A percentile compares a stretch with the other conserved stretches of the same genome.
Evolutionary conservation across 163 green algal genomes (phyloP).

Genomic region (Chlamydomonas reinhardtii): DNA sequence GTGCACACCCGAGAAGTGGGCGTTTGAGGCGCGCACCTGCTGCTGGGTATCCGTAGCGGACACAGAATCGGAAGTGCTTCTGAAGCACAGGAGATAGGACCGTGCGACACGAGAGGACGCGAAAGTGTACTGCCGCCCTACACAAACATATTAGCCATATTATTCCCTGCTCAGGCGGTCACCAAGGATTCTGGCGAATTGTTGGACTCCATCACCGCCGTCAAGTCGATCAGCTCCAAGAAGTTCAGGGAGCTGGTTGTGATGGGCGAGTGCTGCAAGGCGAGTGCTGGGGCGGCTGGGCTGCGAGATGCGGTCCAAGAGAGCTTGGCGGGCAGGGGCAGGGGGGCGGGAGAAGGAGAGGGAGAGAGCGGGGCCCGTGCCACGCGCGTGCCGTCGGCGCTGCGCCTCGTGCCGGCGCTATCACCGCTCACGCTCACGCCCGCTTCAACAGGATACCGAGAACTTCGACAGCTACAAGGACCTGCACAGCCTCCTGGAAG

Average conservation of each 20-base stretch:
- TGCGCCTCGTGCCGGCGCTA: too few species aligned
- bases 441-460: too few species aligned
- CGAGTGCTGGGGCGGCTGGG: too few species aligned
- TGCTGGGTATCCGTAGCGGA: not conserved
- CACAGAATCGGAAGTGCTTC: not conserved
- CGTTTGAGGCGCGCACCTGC: too few species aligned
- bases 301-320: too few species aligned
- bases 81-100: not conserved
- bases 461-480: constrained; percentile 4
- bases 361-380: too few species aligned
- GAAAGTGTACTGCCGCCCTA: not conserved
- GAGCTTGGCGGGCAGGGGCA: too few species aligned
- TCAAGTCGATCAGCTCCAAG: constrained; percentile 6
- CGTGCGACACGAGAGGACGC: not conserved
- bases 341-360: too few species aligned
- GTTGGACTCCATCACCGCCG: not conserved
- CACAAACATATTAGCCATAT: constrained; percentile 9
- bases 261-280: constrained; percentile 28
- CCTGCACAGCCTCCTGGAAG: constrained; percentile 8
- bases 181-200: constrained; percentile 22
- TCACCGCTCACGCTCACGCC: too few species aligned
- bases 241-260: constrained; percentile 29
- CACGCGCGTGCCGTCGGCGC: too few species aligned
- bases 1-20: too few species aligned
- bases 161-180: constrained; percentile 4